Evolutionary conservation across 1,284 basidiomycete genomes (phyloP).

Genomic region (Schizophyllum commune): DNA sequence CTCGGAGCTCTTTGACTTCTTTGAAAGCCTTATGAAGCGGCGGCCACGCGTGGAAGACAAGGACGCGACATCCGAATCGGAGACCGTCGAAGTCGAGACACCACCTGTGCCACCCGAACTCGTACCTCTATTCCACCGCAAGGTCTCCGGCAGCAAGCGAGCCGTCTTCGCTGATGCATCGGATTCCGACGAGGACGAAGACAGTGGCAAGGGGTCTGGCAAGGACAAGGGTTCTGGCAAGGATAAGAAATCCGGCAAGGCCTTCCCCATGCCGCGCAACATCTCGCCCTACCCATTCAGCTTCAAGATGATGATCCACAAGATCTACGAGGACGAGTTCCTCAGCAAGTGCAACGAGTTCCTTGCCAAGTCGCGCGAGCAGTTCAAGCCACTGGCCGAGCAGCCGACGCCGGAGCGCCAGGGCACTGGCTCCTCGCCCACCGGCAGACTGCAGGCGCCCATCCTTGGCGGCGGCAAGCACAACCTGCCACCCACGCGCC

Average conservation of each 20-base stretch:
- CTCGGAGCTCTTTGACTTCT: slow-evolving; percentile 44
- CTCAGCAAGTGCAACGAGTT: slow-evolving; percentile 33
- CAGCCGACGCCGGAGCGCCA: slow-evolving; percentile 12
- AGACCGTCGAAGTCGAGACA: slow-evolving; percentile 22
- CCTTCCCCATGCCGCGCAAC: slow-evolving; percentile 33
- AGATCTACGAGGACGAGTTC: slow-evolving; percentile 47
- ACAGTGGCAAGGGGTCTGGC: slow-evolving; percentile 5
- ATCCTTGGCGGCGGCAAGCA: slow-evolving; percentile 19
- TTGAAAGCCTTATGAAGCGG: slow-evolving; percentile 40
- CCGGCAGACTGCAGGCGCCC: slow-evolving; percentile 12
- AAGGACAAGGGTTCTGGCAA: slow-evolving; percentile 10
- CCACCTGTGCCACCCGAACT: slow-evolving; percentile 35
- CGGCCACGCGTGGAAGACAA: slow-evolving; percentile 18
- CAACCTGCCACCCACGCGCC: slow-evolving; percentile 15
- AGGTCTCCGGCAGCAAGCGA: slow-evolving; percentile 31
- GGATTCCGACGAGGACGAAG: slow-evolving; percentile 24
- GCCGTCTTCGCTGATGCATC: slow-evolving; percentile 13
- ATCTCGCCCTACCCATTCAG: slow-evolving; percentile 46
- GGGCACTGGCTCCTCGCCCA: slow-evolving; percentile 7
- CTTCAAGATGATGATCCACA: slow-evolving; percentile 58
- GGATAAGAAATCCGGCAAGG: slow-evolving; percentile 19
- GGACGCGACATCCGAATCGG: slow-evolving; percentile 11
- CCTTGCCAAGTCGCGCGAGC: slow-evolving; percentile 45
- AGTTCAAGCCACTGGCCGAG: slow-evolving; percentile 45
- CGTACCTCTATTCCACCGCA: slow-evolving; percentile 35